Conservation (phyloP, 768 basidiomycete species). For the Leccinum olivaceopallidum region DNA sequence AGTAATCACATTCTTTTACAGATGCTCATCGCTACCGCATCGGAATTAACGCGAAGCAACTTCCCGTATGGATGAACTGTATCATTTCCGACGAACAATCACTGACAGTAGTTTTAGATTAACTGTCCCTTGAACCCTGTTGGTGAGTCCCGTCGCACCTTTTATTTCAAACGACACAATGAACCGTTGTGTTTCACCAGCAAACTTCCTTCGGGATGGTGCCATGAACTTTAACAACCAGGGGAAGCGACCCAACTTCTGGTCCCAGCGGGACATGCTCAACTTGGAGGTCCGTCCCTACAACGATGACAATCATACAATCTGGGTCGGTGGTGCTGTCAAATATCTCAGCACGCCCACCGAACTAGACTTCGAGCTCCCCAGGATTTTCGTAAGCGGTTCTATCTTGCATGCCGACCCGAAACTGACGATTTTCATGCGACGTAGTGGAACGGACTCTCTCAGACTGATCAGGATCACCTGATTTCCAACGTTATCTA, state of each 20-base stretch:
- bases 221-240: conserved; percentile 39
- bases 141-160: conserved; percentile 23
- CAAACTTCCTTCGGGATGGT: conserved; percentile 42
- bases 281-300: conserved; percentile 35
- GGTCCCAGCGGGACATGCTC: conserved; percentile 37
- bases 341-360: conserved; percentile 36
- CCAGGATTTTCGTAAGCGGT: conserved; percentile 33
- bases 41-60: conserved; percentile 40
- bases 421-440: neutral
- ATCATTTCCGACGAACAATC: neutral
- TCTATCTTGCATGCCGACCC: neutral
- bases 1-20: neutral
- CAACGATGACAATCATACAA: conserved; percentile 41
- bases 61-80: conserved; percentile 27
- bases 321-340: conserved; percentile 43
- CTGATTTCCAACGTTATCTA: conserved; percentile 39
- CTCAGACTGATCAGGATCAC: conserved; percentile 36
- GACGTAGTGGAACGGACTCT: conserved; percentile 35
- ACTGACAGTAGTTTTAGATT: conserved; percentile 19
- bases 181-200: conserved; percentile 13
- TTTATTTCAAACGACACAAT: too few relatives aligned
- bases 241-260: conserved; percentile 41
- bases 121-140: conserved; percentile 41
- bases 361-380: conserved; percentile 42
- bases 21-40: conserved; percentile 42